Conservation (phyloP, 1,139 yeast genomes). For the Sugiyamaella xylanicola region DNA sequence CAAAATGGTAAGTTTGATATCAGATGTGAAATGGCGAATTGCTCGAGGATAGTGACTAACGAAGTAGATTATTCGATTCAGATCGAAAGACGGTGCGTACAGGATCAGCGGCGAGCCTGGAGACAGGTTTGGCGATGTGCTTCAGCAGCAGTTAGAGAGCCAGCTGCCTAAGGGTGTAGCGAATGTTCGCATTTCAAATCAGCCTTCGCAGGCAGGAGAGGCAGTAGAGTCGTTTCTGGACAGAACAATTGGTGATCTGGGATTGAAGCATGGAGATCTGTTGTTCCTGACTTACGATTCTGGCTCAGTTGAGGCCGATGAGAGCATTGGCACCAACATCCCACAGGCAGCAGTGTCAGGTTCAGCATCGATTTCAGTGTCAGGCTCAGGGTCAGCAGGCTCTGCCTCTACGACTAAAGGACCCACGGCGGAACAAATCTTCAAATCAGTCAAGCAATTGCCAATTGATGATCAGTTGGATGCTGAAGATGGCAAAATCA, state of each 20-base stretch:
- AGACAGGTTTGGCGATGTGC: slow-evolving; percentile 47
- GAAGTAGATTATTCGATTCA: slow-evolving; percentile 64
- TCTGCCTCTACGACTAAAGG: not conserved
- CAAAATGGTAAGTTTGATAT: not conserved
- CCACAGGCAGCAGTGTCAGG: not conserved
- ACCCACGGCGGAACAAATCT: slow-evolving; percentile 27
- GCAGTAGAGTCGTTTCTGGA: slow-evolving; percentile 50
- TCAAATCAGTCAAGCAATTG: slow-evolving; percentile 41
- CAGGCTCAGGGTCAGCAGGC: not conserved
- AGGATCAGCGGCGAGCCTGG: slow-evolving; percentile 61
- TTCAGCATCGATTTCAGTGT: not conserved
- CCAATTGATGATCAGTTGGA: slow-evolving; percentile 72
- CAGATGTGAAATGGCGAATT: not conserved
- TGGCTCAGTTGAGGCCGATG: slow-evolving; percentile 19
- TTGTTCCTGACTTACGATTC: slow-evolving; percentile 57
- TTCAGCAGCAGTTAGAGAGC: slow-evolving; percentile 10
- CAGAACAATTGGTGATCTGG: slow-evolving; percentile 54
- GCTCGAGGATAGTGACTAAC: not conserved
- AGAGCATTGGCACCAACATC: not conserved
- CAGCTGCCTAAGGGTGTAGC: slow-evolving; percentile 14
- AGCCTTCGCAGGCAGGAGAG: slow-evolving; percentile 56
- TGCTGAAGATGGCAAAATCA: slow-evolving; percentile 69
- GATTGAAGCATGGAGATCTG: slow-evolving; percentile 83
- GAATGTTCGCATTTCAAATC: slow-evolving; percentile 33
- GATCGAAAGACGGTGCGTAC: slow-evolving; percentile 81